Conservation (phyloP, 108 stramenopile genomes). For the Cyclotella baltica region DNA sequence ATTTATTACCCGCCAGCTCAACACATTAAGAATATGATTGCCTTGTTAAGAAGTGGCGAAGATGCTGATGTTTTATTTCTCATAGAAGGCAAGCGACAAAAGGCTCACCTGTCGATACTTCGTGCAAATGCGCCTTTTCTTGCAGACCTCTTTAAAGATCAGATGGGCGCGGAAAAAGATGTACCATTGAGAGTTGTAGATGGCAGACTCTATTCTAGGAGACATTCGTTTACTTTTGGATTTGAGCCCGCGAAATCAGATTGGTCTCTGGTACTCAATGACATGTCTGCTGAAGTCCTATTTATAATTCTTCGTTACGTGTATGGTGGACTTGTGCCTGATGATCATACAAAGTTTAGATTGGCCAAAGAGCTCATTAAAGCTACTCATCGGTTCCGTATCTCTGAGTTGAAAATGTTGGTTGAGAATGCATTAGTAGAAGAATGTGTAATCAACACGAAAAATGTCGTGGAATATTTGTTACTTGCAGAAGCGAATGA, state of each 20-base stretch:
- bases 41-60: constrained; percentile 5
- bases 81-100: not conserved
- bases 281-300: constrained; percentile 9
- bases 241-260: not conserved
- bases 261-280: not conserved
- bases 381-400: constrained; percentile 1
- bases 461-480: constrained; percentile 9
- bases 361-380: constrained; percentile 15
- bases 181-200: not conserved
- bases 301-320: not conserved
- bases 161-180: not conserved
- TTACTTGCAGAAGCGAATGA: constrained; percentile 13
- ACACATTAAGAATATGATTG: not conserved
- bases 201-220: not conserved
- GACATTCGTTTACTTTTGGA: not conserved
- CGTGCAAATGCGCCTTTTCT: constrained; percentile 9
- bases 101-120: constrained; percentile 3
- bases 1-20: not conserved
- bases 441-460: not conserved
- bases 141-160: not conserved
- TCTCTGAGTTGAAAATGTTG: constrained; percentile 21
- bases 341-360: not conserved
- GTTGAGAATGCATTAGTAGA: constrained; percentile 17
- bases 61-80: constrained; percentile 4
- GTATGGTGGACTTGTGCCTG: constrained; percentile 10